A percentile compares a stretch with the other conserved stretches of the same genome.
Conservation (phyloP, 2,329 filamentous ascomycete species). For the Aspergillus ochraceus region DNA sequence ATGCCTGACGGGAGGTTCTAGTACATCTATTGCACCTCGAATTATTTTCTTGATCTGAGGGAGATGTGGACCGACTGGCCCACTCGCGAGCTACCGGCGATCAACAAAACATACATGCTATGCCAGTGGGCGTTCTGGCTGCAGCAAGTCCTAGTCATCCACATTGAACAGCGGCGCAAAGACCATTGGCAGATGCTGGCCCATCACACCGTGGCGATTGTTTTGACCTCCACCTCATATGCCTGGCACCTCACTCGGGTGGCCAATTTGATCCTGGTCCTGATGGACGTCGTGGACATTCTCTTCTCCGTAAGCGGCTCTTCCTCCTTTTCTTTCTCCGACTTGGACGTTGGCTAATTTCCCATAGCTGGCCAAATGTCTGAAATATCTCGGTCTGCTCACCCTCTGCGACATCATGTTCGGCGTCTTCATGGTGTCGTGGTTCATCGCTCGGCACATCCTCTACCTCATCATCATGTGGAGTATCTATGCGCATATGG, state of each 20-base stretch:
- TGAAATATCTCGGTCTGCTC: constrained; percentile 76
- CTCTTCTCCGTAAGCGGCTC: background rate
- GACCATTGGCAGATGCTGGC: constrained; percentile 89
- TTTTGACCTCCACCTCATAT: constrained; percentile 74
- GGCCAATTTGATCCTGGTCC: constrained; percentile 75
- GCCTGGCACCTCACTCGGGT: constrained; percentile 76
- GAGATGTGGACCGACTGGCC: constrained; percentile 81
- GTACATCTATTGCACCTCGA: constrained; percentile 72
- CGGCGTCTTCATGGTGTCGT: constrained; percentile 75
- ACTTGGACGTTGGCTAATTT: constrained; percentile 56
- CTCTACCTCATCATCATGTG: background rate
- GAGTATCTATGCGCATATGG: constrained; percentile 1
- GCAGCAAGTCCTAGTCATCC: constrained; percentile 82
- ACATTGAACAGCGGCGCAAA: constrained; percentile 85
- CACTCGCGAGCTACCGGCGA: constrained; percentile 64
- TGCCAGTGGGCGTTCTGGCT: constrained; percentile 85
- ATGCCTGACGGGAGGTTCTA: constrained; percentile 31
- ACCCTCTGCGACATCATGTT: constrained; percentile 74
- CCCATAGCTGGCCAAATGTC: constrained; percentile 70
- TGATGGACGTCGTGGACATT: constrained; percentile 86
- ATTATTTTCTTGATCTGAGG: constrained; percentile 69
- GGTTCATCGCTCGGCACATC: constrained; percentile 75
- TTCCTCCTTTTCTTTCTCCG: background rate
- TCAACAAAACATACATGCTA: constrained; percentile 80
- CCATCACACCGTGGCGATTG: constrained; percentile 83